Evolutionary conservation across 352 stramenopile species (phyloP).

Genomic region (Blastocystis hominis): DNA sequence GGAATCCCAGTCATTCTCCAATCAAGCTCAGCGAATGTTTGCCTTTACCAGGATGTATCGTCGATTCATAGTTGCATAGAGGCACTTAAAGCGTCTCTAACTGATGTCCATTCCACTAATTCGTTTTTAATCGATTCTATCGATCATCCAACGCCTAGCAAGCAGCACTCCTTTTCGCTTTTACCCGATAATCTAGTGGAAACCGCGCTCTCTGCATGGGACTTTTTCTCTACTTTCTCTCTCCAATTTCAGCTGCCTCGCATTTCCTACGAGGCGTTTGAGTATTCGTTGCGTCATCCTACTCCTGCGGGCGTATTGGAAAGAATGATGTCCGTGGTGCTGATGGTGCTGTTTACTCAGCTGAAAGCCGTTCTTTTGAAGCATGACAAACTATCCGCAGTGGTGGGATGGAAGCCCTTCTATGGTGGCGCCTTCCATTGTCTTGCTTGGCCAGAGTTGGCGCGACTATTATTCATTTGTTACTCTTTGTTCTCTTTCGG

Average conservation of each 20-base stretch:
- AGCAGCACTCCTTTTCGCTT: neutral
- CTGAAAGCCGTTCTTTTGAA: neutral
- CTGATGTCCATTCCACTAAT: neutral
- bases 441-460: constrained; percentile 48
- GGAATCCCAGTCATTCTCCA: too few species aligned
- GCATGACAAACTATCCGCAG: neutral
- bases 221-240: constrained; percentile 9
- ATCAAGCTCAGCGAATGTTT: too few species aligned
- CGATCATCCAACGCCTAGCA: neutral
- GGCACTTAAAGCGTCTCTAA: too few species aligned
- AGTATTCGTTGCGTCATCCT: neutral
- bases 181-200: neutral
- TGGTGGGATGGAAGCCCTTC: constrained; percentile 44
- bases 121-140: neutral
- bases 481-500: neutral
- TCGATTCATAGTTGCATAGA: too few species aligned
- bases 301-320: neutral
- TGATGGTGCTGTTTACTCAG: constrained; percentile 25
- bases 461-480: constrained; percentile 30
- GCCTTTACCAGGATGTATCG: too few species aligned
- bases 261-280: constrained; percentile 16
- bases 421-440: neutral
- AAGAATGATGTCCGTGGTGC: neutral
- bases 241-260: neutral
- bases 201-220: neutral